Base-by-base conservation (phyloP, 2,329 filamentous ascomycete species). In the Trichoderma polysporum region DNA sequence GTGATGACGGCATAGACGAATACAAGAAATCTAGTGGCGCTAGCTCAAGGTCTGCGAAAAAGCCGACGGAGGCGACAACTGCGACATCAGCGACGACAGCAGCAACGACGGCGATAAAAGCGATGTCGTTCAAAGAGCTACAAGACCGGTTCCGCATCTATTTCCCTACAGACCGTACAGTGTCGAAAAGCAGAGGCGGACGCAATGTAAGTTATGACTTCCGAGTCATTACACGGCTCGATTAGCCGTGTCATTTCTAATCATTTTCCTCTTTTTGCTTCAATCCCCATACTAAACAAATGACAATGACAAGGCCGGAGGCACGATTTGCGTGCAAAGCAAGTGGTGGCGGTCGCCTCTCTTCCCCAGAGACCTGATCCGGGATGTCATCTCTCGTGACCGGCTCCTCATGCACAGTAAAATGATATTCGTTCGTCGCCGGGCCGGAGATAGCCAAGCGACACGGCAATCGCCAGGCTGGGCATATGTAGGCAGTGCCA, bases 361-460 rank as follows among this genome's bases (percentile, higher is more conserved):
- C 0, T 98, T 98, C 73, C 94, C 94, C 4, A 85, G 83, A 49
- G 78, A 86, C 47, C 81, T 92, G 33, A 81, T 98, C 73, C 86
- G 89, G 60, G 92, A 98, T 75, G 93, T 90, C 75, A 81, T 88
- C 70, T 85, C 82, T 27, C 84, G 94, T 39, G 71, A 79, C 2
- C 91, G 92, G 0, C 76, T 97, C 25, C 81, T 99, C 69, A 92
- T 96, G 82, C 95, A 99, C 78, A 96, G 88, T 79, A 99, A 99
- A 80, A 82, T 93, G 70, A 79, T 88, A 64, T 80, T 87, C 60
- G 85, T 86, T 27, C 80, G 81, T 25, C 56, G 81, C 22, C 56
- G 69, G 31, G 62, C 56, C 41, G 66, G 65, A 58, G 35, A 47
- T 50, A 56, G 47, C 33, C 41, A 69, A 25, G 56, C 63, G 39